These are phyloP conservation scores for Carex cristatella DNA, from an alignment of 176 grass and related monocot genomes.

Conservation along the genomic window DNA sequence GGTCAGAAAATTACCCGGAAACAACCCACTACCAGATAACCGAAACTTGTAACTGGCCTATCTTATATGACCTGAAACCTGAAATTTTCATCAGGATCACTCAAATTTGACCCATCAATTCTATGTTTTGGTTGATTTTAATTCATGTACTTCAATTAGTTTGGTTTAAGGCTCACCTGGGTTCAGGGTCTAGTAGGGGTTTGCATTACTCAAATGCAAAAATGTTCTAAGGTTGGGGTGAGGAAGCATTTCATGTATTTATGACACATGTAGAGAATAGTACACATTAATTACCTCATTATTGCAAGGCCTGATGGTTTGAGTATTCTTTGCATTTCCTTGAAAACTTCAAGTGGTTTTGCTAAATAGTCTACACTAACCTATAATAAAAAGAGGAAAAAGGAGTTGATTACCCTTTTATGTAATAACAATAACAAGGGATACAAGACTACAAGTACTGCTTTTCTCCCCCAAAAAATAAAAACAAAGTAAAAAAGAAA, in stretches of 20 bases:
- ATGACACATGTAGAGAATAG: neutral
- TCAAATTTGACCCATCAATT: neutral
- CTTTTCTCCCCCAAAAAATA: neutral
- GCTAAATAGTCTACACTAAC: slow-evolving; percentile 95
- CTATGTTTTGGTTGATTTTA: neutral
- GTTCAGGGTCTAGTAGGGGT: neutral
- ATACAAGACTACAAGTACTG: neutral
- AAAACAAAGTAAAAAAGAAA: neutral
- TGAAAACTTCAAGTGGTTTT: slow-evolving; percentile 90
- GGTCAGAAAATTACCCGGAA: neutral
- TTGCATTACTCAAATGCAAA: neutral
- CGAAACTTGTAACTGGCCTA: neutral
- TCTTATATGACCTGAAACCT: neutral
- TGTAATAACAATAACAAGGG: neutral
- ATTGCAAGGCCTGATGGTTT: slow-evolving; percentile 80
- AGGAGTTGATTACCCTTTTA: too few species aligned
- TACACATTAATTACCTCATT: slow-evolving; percentile 76
- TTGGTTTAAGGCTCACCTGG: neutral
- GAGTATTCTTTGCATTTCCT: slow-evolving; percentile 85
- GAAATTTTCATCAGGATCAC: neutral
- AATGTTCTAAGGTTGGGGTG: neutral
- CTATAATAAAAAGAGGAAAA: slow-evolving; percentile 27
- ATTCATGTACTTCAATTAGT: neutral
- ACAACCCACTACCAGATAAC: neutral
- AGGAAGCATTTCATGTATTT: neutral